phyloP scores from a whole-genome alignment of 176 grass and related monocot species.

The Aegilops speltoides region DNA sequence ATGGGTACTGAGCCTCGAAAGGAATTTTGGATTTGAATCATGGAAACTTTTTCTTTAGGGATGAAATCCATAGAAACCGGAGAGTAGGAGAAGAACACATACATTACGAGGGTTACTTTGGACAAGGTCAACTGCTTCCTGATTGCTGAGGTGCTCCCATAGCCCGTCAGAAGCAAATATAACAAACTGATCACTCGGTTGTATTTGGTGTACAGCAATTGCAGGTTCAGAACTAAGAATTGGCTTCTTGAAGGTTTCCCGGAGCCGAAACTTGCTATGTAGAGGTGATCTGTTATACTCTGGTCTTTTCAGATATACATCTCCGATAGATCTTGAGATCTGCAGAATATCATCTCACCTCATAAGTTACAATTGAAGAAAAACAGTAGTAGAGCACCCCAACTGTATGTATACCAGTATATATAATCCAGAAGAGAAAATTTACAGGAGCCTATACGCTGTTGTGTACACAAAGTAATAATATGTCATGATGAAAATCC shows the following conservation, averaged over 20 bases:
- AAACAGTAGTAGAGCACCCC: background rate
- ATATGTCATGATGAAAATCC: background rate
- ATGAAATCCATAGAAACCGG: background rate
- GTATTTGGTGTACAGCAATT: constrained; percentile 64
- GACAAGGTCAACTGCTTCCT: constrained; percentile 88
- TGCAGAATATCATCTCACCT: constrained; percentile 37
- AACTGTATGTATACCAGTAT: background rate
- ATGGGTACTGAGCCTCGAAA: background rate
- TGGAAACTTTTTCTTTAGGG: background rate
- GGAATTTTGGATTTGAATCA: background rate
- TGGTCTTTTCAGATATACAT: constrained; percentile 79
- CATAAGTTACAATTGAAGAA: background rate
- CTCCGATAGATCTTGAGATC: constrained; percentile 91
- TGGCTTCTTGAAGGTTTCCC: constrained; percentile 66
- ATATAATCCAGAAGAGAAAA: background rate
- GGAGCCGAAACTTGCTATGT: constrained; percentile 68
- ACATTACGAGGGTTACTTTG: constrained; percentile 64
- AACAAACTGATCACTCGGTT: constrained; percentile 70
- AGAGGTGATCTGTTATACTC: constrained; percentile 84
- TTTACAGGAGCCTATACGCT: background rate
- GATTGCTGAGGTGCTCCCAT: constrained; percentile 90
- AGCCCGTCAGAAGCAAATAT: constrained; percentile 95
- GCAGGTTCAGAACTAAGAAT: constrained; percentile 82
- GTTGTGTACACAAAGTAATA: background rate
- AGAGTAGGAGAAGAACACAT: constrained; percentile 42